A percentile compares a stretch with the other conserved stretches of the same genome.
Conservation (phyloP, 495 filamentous ascomycete genomes). For the Aspergillus homomorphus region DNA sequence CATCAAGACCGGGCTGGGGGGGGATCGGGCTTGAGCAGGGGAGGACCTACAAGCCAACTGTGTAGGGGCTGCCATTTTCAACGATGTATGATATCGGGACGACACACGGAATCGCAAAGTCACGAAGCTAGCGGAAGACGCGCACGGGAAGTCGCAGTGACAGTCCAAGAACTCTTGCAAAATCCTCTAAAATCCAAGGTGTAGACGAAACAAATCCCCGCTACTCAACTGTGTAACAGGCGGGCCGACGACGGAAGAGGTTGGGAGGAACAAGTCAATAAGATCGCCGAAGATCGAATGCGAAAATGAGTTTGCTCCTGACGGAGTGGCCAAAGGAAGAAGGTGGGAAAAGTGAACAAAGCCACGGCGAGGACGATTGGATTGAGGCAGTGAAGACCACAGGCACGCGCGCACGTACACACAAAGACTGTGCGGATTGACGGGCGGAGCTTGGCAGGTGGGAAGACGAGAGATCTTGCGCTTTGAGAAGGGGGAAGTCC, state of each 20-base stretch:
- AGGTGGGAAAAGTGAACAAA: constrained; percentile 1
- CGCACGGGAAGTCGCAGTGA: constrained; percentile 1
- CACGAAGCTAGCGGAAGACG: constrained; percentile 10
- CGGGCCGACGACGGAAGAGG: background rate
- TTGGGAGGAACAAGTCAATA: constrained; percentile 1
- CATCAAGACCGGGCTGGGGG: background rate
- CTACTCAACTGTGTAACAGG: constrained; percentile 1
- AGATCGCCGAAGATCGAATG: background rate
- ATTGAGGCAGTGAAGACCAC: constrained; percentile 20
- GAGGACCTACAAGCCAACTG: constrained; percentile 77
- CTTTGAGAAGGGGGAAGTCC: constrained; percentile 7
- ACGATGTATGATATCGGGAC: constrained; percentile 10
- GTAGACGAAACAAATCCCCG: background rate
- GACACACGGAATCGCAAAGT: constrained; percentile 4
- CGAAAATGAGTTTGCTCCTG: background rate
- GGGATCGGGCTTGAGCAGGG: background rate
- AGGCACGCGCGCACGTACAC: constrained; percentile 17
- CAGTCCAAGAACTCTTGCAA: constrained; percentile 10
- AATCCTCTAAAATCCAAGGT: constrained; percentile 10
- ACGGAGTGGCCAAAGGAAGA: background rate
- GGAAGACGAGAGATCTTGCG: constrained; percentile 10
- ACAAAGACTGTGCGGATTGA: constrained; percentile 20
- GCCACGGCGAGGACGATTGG: constrained; percentile 10
- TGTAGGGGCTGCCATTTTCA: constrained; percentile 73
- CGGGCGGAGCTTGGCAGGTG: constrained; percentile 13